phyloP scores from a whole-genome alignment of 805 yeast genomes.

The Hyphopichia homilentoma region DNA sequence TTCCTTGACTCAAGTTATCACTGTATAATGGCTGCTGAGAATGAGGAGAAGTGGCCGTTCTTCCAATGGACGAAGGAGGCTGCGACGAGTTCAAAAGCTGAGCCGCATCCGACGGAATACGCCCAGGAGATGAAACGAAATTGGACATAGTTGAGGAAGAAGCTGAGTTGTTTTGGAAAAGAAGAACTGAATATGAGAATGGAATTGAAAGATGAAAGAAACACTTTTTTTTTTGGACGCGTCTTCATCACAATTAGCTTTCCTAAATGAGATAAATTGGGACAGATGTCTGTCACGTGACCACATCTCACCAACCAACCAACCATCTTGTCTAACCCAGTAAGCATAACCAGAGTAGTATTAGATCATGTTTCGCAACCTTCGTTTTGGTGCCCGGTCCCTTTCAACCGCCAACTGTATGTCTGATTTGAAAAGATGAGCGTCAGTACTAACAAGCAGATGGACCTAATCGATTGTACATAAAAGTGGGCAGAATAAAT shows the following conservation, averaged over 20 bases:
- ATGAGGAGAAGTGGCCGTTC: conserved; percentile 29
- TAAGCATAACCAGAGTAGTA: too few species aligned
- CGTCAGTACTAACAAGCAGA: conserved; percentile 3
- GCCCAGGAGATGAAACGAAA: conserved; percentile 42
- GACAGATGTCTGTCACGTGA: too few species aligned
- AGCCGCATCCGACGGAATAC: conserved; percentile 44
- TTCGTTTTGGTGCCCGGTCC: too few species aligned
- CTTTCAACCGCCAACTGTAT: too few species aligned
- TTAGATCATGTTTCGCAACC: too few species aligned
- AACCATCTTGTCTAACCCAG: too few species aligned
- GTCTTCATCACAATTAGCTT: conserved; percentile 10
- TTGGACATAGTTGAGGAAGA: conserved; percentile 32
- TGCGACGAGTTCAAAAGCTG: conserved; percentile 37
- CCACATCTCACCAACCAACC: too few species aligned
- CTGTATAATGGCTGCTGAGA: conserved; percentile 23
- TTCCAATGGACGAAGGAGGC: conserved; percentile 38
- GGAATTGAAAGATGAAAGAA: not conserved
- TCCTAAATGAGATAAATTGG: conserved; percentile 16
- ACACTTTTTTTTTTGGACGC: conserved; percentile 12
- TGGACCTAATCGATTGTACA: conserved; percentile 17
- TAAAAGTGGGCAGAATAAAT: conserved; percentile 47
- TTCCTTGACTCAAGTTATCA: conserved; percentile 15
- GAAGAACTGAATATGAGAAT: not conserved
- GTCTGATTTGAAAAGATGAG: too few species aligned
- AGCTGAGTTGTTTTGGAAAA: not conserved